Conservation (phyloP, 1,139 yeast species). For the Blastobotrys apis region DNA sequence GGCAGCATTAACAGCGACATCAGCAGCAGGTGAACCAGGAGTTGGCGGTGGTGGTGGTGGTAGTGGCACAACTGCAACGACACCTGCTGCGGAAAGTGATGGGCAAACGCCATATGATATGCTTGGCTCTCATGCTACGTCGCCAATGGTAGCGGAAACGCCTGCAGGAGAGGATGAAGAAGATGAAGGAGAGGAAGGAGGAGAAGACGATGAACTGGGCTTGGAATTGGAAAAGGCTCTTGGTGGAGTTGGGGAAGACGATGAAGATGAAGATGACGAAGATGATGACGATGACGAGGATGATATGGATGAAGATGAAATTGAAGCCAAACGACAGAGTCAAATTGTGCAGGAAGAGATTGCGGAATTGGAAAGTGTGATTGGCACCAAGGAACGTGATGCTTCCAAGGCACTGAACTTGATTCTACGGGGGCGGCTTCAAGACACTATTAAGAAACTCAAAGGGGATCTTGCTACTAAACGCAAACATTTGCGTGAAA, state of each 20-base stretch:
- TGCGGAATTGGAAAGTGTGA: constrained; percentile 72
- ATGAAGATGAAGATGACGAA: constrained; percentile 52
- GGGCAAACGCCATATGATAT: constrained; percentile 33
- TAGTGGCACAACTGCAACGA: not conserved
- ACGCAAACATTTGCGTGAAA: constrained; percentile 49
- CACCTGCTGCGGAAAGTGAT: constrained; percentile 17
- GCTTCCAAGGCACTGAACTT: constrained; percentile 68
- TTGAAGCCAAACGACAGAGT: constrained; percentile 56
- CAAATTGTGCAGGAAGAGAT: constrained; percentile 83
- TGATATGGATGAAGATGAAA: constrained; percentile 41
- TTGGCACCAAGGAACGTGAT: constrained; percentile 69
- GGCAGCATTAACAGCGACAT: constrained; percentile 9
- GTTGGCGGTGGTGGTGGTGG: too few species aligned
- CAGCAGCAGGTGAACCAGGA: constrained; percentile 12
- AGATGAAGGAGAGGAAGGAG: constrained; percentile 26
- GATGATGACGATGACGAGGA: constrained; percentile 52
- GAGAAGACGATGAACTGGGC: constrained; percentile 28
- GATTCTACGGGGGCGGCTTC: constrained; percentile 81
- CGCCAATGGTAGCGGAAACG: constrained; percentile 18
- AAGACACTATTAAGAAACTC: constrained; percentile 73
- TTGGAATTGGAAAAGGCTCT: constrained; percentile 30
- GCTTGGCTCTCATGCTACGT: constrained; percentile 24
- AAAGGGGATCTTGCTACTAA: constrained; percentile 81
- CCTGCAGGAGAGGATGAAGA: constrained; percentile 29
- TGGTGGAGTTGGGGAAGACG: constrained; percentile 47